Evolutionary conservation across 169 alveolate species (phyloP).

Genomic region (Plasmodium falciparum): DNA sequence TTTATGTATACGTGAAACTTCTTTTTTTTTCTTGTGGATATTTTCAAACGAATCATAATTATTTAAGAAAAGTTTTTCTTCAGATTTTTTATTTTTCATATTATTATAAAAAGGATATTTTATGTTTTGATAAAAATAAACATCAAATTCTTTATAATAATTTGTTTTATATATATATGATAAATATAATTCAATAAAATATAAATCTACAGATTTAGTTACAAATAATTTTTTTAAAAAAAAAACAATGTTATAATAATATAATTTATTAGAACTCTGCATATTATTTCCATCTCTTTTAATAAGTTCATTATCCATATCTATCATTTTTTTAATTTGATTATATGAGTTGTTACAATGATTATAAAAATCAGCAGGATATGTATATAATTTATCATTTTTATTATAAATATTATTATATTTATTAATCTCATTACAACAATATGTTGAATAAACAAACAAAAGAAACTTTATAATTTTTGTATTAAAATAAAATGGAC

Average conservation of each 20-base stretch:
- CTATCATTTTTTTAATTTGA: slow-evolving; percentile 1
- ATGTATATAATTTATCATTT: too few species aligned
- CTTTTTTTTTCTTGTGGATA: slow-evolving; percentile 44
- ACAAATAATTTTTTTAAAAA: slow-evolving; percentile 5
- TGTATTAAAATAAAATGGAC: too few species aligned
- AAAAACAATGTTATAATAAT: slow-evolving; percentile 3
- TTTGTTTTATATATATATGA: slow-evolving; percentile 7
- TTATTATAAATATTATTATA: too few species aligned
- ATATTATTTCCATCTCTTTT: background rate
- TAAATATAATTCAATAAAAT: slow-evolving; percentile 32
- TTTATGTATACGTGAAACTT: slow-evolving; percentile 6
- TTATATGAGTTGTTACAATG: background rate
- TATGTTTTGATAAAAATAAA: background rate
- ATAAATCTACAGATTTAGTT: background rate
- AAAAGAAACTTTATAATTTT: too few species aligned
- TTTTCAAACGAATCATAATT: slow-evolving; percentile 49
- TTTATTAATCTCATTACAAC: too few species aligned
- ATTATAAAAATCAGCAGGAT: too few species aligned
- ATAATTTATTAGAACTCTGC: background rate
- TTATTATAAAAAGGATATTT: slow-evolving; percentile 2
- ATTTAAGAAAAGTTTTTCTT: slow-evolving; percentile 21
- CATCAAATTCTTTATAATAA: slow-evolving; percentile 12
- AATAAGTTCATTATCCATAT: background rate
- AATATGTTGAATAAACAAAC: too few species aligned
- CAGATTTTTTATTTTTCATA: background rate